Evolutionary conservation across 31 red algal genomes (phyloP), one percentile per base, ranked within the genome.

Genomic region (Odonthalia washingtoniensis): DNA sequence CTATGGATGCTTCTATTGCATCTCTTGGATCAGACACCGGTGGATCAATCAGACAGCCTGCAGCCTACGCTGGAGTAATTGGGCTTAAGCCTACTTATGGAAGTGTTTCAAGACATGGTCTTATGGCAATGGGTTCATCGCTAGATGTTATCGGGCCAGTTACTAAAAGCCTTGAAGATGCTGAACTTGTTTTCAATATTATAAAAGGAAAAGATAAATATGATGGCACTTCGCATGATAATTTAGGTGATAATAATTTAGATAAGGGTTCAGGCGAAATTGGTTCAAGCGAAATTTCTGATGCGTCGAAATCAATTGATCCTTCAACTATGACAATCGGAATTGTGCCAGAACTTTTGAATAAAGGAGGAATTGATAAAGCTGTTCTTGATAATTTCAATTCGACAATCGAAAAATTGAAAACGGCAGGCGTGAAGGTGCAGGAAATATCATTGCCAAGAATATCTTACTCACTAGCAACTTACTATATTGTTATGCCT

Each of bases 401-500:
- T 12, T 45, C 75, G 2, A 88, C 97, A 0, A 44, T 85, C 26
- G 80, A 83, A 42, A 75, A 81, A 2, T 68, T 99, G 33, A 49
- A 39, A 2, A 37, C 46, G 18, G 80, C 95, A n/a, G 92, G 95
- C 75, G 97, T 92, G 1, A 67, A 46, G 31, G 74, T 96, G 24
- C 36, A 75, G 18, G 40, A 75, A 2, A 86, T 97, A 3, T 85
- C 92, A 39, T 62, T 99, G 17, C 92, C 94, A 38, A 61, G 68
- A 34, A 69, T 96, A 16, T 67, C 68, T 16, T 79, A 75, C 1
- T 77, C 89, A 24, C 69, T 78, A 32, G 83, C 94, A 17, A 87
- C 97, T 42, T 96, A 99, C 86, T 99, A 96, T 70, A 86, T 99
- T 0, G 74, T 99, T n/a, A 89, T 94, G 32, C 78, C 85, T 4